A percentile compares a stretch with the other conserved stretches of the same genome.
Evolutionary conservation across 176 grass and related monocot genomes (phyloP).

Genomic region (Miscanthus lutarioriparius): DNA sequence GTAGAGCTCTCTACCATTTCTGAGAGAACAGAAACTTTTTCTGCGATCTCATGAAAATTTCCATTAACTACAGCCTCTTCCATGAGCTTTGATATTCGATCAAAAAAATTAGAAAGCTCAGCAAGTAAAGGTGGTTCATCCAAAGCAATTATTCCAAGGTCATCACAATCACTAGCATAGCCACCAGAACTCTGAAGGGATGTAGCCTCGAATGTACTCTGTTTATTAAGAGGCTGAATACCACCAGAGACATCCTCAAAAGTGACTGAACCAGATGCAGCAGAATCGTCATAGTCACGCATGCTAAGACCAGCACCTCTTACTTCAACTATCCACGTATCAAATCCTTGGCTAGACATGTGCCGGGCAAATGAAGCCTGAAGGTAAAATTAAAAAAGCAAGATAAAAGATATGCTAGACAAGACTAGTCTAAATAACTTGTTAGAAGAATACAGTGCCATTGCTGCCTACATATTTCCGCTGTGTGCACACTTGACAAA

Average conservation of each 20-base stretch:
- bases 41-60: conserved; percentile 60
- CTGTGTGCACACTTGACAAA: neutral
- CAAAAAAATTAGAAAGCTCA: conserved; percentile 70
- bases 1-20: conserved; percentile 66
- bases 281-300: conserved; percentile 19
- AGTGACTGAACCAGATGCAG: neutral
- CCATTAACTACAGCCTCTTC: conserved; percentile 62
- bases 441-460: neutral
- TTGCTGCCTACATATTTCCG: neutral
- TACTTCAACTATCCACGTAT: conserved; percentile 86
- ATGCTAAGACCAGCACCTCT: conserved; percentile 75
- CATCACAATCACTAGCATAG: conserved; percentile 34
- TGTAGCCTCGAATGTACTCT: conserved; percentile 1
- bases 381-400: neutral
- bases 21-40: conserved; percentile 66
- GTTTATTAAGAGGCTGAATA: conserved; percentile 14
- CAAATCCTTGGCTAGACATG: conserved; percentile 83
- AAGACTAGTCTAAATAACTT: neutral
- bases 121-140: conserved; percentile 65
- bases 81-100: conserved; percentile 63
- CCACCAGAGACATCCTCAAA: conserved; percentile 20
- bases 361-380: conserved; percentile 86
- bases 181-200: conserved; percentile 28
- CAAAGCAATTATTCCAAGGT: conserved; percentile 45
- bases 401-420: conserved; percentile 13